Evolutionary conservation across 345 rosid species (phyloP).

Genomic region (Trapa incisa): DNA sequence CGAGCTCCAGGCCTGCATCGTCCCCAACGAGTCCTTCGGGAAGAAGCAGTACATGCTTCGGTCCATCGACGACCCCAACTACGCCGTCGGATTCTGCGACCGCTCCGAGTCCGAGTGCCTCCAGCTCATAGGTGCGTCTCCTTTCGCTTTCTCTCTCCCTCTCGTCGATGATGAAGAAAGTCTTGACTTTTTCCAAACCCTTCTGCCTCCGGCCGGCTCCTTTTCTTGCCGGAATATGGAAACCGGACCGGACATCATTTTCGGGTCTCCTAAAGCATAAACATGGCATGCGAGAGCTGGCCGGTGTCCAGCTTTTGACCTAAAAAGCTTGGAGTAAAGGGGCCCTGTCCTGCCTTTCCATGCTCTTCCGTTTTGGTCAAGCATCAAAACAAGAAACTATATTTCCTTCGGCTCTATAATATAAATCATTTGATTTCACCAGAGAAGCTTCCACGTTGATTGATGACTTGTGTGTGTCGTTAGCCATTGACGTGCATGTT

Average conservation of each 20-base stretch:
- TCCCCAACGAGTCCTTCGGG: slow-evolving; percentile 60
- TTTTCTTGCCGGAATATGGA: too few species aligned
- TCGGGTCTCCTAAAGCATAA: too few species aligned
- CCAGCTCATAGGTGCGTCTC: slow-evolving; percentile 64
- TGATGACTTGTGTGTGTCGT: too few species aligned
- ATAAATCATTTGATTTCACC: neutral
- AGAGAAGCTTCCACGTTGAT: too few species aligned
- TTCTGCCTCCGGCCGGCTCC: too few species aligned
- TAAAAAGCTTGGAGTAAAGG: too few species aligned
- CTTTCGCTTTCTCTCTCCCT: neutral
- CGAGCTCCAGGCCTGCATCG: slow-evolving; percentile 85
- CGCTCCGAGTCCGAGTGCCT: slow-evolving; percentile 75
- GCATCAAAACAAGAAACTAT: neutral
- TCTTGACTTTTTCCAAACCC: neutral
- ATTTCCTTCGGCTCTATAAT: neutral
- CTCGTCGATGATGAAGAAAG: neutral
- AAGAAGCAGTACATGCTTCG: slow-evolving; percentile 63
- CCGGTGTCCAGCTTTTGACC: too few species aligned
- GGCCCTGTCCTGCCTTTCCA: too few species aligned
- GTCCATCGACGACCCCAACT: slow-evolving; percentile 82
- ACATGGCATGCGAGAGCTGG: too few species aligned
- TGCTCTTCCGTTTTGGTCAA: neutral
- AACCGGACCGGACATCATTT: too few species aligned
- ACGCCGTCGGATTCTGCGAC: slow-evolving; percentile 75
- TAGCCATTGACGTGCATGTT: neutral